Conservation (phyloP, 2,329 filamentous ascomycete genomes). For the Curvularia sp. region DNA sequence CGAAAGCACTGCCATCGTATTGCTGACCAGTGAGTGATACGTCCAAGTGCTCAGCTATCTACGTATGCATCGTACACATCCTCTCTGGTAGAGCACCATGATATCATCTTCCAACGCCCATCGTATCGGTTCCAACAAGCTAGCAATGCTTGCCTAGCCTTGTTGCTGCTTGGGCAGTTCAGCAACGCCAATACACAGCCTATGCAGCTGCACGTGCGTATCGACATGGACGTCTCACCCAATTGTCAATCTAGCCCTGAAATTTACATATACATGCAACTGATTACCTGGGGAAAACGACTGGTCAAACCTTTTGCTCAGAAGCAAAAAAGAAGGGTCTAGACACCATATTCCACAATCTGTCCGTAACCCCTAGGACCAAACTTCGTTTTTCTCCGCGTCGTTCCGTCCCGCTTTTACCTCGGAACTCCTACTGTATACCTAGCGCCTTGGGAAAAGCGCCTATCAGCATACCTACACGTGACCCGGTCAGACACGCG, state of each 20-base stretch:
- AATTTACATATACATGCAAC: background rate
- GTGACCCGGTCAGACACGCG: background rate
- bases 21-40: constrained; percentile 15
- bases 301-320: too few species aligned
- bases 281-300: background rate
- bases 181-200: background rate
- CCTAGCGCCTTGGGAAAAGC: background rate
- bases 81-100: constrained; percentile 1
- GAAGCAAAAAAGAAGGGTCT: background rate
- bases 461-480: background rate
- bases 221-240: background rate
- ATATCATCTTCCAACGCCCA: background rate
- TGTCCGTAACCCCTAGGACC: background rate
- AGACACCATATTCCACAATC: background rate
- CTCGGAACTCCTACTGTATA: background rate
- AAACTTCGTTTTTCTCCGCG: background rate
- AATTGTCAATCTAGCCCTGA: background rate
- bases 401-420: background rate
- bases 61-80: background rate
- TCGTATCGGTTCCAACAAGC: constrained; percentile 5
- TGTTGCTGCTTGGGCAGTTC: background rate
- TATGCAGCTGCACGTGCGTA: constrained; percentile 3
- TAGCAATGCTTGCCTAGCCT: background rate
- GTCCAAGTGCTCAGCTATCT: background rate
- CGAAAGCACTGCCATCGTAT: constrained; percentile 19